Conservation (phyloP, 1,284 basidiomycete species). For the Naganishia sp. region DNA sequence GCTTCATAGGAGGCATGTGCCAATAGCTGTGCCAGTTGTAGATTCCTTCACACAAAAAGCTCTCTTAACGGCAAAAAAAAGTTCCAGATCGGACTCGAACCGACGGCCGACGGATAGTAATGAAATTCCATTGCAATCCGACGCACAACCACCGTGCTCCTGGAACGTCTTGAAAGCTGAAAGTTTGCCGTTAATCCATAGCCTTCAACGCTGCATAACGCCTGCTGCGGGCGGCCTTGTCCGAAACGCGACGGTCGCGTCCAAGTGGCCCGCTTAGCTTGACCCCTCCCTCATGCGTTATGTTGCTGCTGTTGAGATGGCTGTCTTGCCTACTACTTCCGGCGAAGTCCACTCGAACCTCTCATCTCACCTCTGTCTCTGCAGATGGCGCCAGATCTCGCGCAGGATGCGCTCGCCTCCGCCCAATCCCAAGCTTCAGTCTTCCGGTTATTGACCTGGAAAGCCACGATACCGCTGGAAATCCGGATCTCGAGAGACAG, state of each 20-base stretch:
- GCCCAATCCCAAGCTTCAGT: constrained; percentile 46
- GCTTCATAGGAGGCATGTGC: too few relatives aligned
- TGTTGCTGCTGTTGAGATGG: too few relatives aligned
- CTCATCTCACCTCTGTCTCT: background rate
- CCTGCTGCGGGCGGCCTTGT: too few relatives aligned
- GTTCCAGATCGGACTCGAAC: background rate
- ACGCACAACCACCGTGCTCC: constrained; percentile 31
- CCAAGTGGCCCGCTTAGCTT: too few relatives aligned
- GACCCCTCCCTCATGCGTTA: too few relatives aligned
- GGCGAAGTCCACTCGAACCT: background rate
- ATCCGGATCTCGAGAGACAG: constrained; percentile 42
- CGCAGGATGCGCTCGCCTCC: constrained; percentile 26
- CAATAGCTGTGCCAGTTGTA: too few relatives aligned
- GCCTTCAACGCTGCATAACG: background rate
- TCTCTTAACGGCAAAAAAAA: too few relatives aligned
- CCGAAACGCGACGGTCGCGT: too few relatives aligned
- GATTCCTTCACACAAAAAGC: too few relatives aligned
- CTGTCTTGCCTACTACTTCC: background rate
- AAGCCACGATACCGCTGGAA: constrained; percentile 46
- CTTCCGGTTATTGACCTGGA: constrained; percentile 52
- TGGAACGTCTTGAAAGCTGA: constrained; percentile 2
- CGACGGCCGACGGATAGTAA: constrained; percentile 15
- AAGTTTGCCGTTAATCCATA: background rate
- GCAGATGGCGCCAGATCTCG: constrained; percentile 1
- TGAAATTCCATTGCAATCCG: constrained; percentile 16